Base-by-base conservation (phyloP, 148 eudicot genomes). In the Pouteria glomerata region DNA sequence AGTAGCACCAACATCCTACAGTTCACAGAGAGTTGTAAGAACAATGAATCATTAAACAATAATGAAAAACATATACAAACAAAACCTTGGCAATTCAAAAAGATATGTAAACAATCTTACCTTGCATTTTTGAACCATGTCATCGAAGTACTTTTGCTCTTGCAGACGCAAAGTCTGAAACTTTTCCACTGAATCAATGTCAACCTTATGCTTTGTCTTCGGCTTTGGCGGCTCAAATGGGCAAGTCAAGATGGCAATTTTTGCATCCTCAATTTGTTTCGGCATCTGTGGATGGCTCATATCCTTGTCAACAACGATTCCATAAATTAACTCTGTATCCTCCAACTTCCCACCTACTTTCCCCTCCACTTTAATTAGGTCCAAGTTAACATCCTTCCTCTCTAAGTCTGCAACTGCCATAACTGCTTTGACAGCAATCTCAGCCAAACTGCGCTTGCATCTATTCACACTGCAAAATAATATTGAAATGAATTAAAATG, bases 271-370 rank as follows among this genome's bases (percentile, higher is more conserved):
- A 57, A 95, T 89, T 71, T 85, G 77, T 84, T 95, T 95, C 24
- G 98, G 98, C 98, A 95, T 89, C 82, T 95, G 98, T 21, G 98
- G 98, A 69, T 95, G 98, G 84, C 98, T 95, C 98, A 95, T 95
- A 80, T 95, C 97, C 74, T 95, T 95, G 85, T 95, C 97, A 31
- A 95, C 98, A 65, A 91, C 69, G 52, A 95, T 91, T 56, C 98
- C 98, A 77, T 95, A 88, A n/a, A 95, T 89, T 56, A 95, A 84
- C 67, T 95, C 98, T 3, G 98, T 95, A 66, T 95, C 98, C 85
- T 95, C 98, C 72, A 95, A 82, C 79, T 88, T 91, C 44, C 98
- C 98, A 63, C 98, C 98, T 1, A 95, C 98, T 80, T 95, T 95
- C 0, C 98, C 98, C 72, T 95, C 98, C 45, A 91, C 96, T 79